Conservation (phyloP, 225 moss, liverwort and hornwort species). For the Neckera pumila region DNA sequence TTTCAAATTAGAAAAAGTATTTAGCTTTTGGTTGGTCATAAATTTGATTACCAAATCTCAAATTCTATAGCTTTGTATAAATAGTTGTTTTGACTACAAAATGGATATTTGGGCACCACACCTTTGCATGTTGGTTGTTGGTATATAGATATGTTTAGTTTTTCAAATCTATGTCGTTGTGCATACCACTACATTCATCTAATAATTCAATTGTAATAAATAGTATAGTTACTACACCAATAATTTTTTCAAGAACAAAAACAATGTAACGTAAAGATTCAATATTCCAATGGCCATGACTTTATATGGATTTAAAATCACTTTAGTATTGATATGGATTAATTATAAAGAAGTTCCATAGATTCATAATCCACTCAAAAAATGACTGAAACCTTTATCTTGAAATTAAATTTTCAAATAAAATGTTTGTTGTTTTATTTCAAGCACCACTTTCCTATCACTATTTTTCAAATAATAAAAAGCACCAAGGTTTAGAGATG, state of each 20-base stretch:
- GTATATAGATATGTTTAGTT: neutral
- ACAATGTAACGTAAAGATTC: neutral
- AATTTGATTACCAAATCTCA: neutral
- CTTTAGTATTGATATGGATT: neutral
- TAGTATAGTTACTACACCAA: rapidly evolving
- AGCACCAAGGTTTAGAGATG: neutral
- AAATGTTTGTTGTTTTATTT: neutral
- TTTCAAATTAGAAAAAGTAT: neutral
- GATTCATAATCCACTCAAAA: too few relatives aligned
- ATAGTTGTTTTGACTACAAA: neutral
- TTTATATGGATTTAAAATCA: neutral
- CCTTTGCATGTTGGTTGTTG: neutral
- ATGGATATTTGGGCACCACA: neutral
- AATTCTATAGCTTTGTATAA: neutral
- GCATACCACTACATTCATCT: neutral
- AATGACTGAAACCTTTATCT: neutral
- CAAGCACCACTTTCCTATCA: neutral
- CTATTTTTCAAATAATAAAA: too few relatives aligned
- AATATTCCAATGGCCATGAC: neutral
- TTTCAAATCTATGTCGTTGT: too few relatives aligned
- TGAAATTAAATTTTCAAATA: neutral
- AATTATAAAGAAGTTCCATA: neutral
- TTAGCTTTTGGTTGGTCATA: neutral
- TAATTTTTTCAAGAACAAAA: rapidly evolving
- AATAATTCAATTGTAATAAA: neutral